Percentiles rank a stretch among this genome's conserved stretches.
phyloP scores from a whole-genome alignment of 163 green algal species.

The Chlorella variabilis region DNA sequence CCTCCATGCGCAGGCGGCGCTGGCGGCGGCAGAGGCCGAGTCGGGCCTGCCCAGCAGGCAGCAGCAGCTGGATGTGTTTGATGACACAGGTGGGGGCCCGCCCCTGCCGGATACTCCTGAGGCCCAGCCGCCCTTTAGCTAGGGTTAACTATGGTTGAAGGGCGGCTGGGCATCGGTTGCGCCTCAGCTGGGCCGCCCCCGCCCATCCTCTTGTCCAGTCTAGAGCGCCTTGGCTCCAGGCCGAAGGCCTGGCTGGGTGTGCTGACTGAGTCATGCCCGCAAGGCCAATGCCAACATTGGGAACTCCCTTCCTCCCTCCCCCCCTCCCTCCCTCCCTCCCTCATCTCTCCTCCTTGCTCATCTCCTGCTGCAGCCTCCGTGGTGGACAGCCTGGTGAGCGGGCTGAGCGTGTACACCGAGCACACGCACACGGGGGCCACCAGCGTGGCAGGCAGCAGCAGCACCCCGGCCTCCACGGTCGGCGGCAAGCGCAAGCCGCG shows the following conservation, averaged over 20 bases:
- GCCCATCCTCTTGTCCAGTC: no score
- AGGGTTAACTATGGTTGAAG: not conserved
- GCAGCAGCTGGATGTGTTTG: not conserved
- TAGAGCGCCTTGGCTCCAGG: no score
- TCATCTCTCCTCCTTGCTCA: no score
- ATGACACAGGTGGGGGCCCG: not conserved
- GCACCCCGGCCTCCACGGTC: slow-evolving; percentile 43
- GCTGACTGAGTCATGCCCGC: no score
- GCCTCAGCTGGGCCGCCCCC: no score
- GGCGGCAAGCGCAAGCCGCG: slow-evolving; percentile 43
- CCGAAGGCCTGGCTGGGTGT: no score
- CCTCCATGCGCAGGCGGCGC: slow-evolving; percentile 39
- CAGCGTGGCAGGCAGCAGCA: slow-evolving; percentile 14
- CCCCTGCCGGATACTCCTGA: not conserved
- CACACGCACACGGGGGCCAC: slow-evolving; percentile 33
- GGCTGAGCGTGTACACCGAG: slow-evolving; percentile 62
- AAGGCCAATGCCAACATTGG: no score
- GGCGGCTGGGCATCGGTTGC: no score
- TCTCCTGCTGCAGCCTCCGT: slow-evolving; percentile 47
- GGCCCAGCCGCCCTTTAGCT: no score
- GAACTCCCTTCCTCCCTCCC: no score
- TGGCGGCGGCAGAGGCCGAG: slow-evolving; percentile 47
- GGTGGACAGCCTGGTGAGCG: slow-evolving; percentile 65
- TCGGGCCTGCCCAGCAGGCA: slow-evolving; percentile 13
- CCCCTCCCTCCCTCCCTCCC: no score